A percentile compares a stretch with the other conserved stretches of the same genome.
These are phyloP conservation scores for Trichoderma erinaceum DNA, from an alignment of 495 filamentous ascomycete genomes.

Conservation along the genomic window DNA sequence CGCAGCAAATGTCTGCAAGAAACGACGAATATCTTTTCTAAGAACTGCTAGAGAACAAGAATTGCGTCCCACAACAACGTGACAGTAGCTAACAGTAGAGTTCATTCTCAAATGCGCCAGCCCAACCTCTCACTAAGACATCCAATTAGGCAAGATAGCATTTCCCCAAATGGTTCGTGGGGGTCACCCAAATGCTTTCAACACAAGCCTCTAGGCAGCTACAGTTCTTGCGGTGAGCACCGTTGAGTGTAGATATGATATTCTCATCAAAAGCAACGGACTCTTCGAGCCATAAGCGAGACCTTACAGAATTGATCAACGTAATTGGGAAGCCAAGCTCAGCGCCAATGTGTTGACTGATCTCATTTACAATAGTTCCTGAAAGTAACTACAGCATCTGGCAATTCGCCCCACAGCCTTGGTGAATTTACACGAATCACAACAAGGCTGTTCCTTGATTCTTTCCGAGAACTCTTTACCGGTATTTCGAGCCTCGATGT, in stretches of 20 bases:
- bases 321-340: not conserved
- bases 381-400: not conserved
- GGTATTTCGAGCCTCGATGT: not conserved
- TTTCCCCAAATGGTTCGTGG: not conserved
- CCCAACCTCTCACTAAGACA: not conserved
- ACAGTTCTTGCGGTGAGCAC: too few species aligned
- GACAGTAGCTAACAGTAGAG: too few species aligned
- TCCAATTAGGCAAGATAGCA: not conserved
- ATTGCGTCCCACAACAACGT: too few species aligned
- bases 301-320: not conserved
- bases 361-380: not conserved
- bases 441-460: not conserved
- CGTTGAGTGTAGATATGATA: not conserved
- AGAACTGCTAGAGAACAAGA: too few species aligned
- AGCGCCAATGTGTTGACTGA: not conserved
- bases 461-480: not conserved
- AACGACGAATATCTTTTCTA: too few species aligned
- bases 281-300: not conserved
- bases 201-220: not conserved
- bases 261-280: not conserved
- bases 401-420: not conserved
- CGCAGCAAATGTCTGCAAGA: too few species aligned
- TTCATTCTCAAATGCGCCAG: not conserved
- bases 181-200: not conserved
- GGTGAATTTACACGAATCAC: not conserved